These are phyloP conservation scores for Fraxinus baroniana DNA, from an alignment of 305 asterid species.

Conservation along the genomic window DNA sequence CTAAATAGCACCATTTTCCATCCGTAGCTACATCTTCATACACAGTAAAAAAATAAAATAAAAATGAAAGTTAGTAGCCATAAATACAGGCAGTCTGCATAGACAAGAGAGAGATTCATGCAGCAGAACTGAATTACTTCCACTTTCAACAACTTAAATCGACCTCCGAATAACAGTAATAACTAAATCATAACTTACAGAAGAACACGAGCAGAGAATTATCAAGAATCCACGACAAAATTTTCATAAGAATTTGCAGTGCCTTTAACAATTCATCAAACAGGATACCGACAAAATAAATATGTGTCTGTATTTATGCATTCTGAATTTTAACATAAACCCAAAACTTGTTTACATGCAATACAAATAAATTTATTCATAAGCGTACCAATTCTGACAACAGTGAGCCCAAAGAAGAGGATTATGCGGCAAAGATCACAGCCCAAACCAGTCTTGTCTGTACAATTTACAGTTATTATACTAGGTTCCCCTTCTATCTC, in stretches of 20 bases:
- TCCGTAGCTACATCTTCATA: constrained; percentile 29
- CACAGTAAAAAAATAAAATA: not conserved
- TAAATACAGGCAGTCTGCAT: not conserved
- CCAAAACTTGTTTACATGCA: not conserved
- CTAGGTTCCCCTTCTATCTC: constrained; percentile 73
- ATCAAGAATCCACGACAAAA: not conserved
- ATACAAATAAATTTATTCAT: not conserved
- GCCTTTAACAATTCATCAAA: not conserved
- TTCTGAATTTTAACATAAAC: not conserved
- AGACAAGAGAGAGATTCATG: not conserved
- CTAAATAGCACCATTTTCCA: constrained; percentile 33
- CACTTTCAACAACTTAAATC: not conserved
- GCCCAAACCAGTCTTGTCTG: constrained; percentile 89
- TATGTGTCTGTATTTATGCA: not conserved
- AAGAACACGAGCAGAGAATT: not conserved
- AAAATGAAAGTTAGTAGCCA: not conserved
- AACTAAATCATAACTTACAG: not conserved
- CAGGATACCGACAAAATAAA: not conserved
- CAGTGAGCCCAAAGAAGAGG: constrained; percentile 70
- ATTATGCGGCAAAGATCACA: constrained; percentile 83
- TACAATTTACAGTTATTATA: constrained; percentile 83
- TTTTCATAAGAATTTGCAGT: not conserved
- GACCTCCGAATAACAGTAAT: not conserved
- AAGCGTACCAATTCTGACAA: constrained; percentile 62
- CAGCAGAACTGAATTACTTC: not conserved